phyloP scores from a whole-genome alignment of 495 filamentous ascomycete genomes.

The Haplographium delicatum region DNA sequence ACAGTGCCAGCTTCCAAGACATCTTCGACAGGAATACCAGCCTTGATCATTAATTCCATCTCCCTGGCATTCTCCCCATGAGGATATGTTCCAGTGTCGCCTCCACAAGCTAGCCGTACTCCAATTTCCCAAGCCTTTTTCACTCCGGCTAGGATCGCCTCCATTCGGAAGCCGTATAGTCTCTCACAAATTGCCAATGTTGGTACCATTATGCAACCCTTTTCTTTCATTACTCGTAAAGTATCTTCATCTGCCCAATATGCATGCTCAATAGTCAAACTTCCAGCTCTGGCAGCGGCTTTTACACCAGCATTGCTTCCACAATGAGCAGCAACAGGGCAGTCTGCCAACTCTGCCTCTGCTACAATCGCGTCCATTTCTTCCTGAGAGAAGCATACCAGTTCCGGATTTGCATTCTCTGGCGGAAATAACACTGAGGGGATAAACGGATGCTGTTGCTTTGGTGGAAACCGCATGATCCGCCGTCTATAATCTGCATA shows the following conservation, averaged over 20 bases:
- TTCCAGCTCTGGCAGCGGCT: neutral
- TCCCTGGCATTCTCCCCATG: constrained; percentile 47
- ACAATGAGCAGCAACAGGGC: neutral
- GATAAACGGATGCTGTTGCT: too few species aligned
- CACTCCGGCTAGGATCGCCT: neutral
- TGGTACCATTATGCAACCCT: neutral
- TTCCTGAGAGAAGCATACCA: neutral
- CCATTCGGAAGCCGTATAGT: neutral
- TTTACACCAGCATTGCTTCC: neutral
- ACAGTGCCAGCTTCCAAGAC: constrained; percentile 40
- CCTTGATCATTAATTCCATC: constrained; percentile 44
- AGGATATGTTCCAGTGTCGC: constrained; percentile 45
- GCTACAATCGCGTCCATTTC: neutral
- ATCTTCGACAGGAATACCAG: constrained; percentile 43
- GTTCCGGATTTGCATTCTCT: neutral
- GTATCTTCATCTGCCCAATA: neutral
- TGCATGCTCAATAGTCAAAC: neutral
- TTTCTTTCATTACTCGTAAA: neutral
- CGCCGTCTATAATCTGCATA: neutral
- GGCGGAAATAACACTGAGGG: neutral
- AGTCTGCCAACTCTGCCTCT: neutral
- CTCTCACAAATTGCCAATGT: neutral
- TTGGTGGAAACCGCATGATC: neutral
- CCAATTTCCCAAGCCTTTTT: neutral
- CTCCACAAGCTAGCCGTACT: constrained; percentile 26